phyloP scores from a whole-genome alignment of 192 early-diverging fungal species.

The Backusella mclennaniae region DNA sequence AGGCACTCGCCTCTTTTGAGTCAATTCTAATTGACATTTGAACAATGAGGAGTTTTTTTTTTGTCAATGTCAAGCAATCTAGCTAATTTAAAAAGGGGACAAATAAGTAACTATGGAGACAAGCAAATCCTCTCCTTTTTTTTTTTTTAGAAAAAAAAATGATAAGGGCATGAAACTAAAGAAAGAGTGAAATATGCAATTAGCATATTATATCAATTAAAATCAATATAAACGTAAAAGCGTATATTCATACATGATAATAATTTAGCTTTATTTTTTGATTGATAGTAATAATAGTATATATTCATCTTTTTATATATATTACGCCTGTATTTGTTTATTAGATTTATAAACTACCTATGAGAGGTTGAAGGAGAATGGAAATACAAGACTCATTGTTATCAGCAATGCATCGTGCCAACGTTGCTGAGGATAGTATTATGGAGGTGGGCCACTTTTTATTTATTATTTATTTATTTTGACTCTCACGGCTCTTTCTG shows the following conservation, averaged over 20 bases:
- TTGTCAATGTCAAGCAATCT: neutral
- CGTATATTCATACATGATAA: neutral
- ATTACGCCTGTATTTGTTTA: neutral
- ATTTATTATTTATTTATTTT: neutral
- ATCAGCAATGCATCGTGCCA: constrained; percentile 1
- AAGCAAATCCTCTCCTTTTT: neutral
- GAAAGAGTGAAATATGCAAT: neutral
- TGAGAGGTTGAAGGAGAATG: neutral
- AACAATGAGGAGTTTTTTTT: neutral
- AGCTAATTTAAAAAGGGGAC: neutral
- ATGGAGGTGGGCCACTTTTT: neutral
- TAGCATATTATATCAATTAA: neutral
- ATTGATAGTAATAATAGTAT: constrained; percentile 1
- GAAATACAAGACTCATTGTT: neutral
- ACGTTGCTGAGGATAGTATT: neutral
- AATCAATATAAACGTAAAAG: constrained; percentile 5
- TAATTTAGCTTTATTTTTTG: neutral
- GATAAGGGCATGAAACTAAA: neutral
- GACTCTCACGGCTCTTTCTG: neutral
- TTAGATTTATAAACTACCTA: constrained; percentile 1
- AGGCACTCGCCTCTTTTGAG: neutral
- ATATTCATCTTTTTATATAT: neutral
- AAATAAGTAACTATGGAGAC: neutral
- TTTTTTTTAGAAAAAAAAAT: neutral
- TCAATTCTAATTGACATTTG: neutral